Conservation (phyloP, 1,284 basidiomycete genomes). For the Fomitopsis schrenkii region DNA sequence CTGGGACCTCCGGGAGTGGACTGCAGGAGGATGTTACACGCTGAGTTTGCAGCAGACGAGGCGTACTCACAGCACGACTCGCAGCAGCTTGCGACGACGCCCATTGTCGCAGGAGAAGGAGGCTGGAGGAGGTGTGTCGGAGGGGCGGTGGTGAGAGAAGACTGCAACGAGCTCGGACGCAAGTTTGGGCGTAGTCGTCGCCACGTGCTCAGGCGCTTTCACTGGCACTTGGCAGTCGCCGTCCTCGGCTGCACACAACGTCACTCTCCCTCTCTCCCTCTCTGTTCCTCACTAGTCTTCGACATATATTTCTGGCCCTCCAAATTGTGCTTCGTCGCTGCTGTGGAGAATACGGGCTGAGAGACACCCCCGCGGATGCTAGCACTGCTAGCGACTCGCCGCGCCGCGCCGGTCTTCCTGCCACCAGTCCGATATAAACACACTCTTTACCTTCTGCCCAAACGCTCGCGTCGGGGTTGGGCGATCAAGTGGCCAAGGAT, state of each 20-base stretch:
- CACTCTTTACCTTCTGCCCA: background rate
- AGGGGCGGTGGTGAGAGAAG: constrained; percentile 12
- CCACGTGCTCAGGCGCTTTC: background rate
- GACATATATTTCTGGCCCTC: too few species aligned
- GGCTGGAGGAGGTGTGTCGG: constrained; percentile 19
- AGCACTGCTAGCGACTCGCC: background rate
- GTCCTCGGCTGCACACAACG: too few species aligned
- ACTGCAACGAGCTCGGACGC: constrained; percentile 1
- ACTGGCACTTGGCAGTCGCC: too few species aligned
- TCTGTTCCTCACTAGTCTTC: too few species aligned
- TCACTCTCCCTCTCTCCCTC: too few species aligned
- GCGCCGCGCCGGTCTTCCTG: background rate
- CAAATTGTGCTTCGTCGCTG: too few species aligned
- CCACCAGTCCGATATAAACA: background rate
- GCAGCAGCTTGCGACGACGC: constrained; percentile 67
- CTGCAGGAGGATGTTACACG: constrained; percentile 33
- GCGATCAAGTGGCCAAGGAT: constrained; percentile 18
- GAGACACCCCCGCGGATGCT: background rate
- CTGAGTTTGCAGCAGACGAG: constrained; percentile 5
- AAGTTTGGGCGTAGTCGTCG: constrained; percentile 1
- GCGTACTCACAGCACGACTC: constrained; percentile 66
- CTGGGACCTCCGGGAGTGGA: constrained; percentile 75
- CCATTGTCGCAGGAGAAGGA: constrained; percentile 33
- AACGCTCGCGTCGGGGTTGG: background rate
- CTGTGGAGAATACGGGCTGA: background rate